Conservation (phyloP, 2,329 filamentous ascomycete genomes). For the Neonectria magnoliae region DNA sequence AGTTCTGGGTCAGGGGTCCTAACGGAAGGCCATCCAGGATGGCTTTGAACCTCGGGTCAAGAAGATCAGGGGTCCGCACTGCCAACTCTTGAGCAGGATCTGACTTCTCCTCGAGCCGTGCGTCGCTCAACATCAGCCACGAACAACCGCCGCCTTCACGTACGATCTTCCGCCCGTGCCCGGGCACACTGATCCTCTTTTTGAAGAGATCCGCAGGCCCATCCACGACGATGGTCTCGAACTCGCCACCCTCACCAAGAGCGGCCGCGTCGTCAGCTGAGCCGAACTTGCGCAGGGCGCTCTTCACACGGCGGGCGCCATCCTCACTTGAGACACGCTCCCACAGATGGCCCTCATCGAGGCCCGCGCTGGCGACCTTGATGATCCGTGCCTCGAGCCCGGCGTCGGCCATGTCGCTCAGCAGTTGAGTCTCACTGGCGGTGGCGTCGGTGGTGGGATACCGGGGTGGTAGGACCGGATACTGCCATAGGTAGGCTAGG, state of each 20-base stretch:
- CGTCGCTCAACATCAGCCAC: constrained; percentile 72
- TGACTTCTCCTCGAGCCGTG: constrained; percentile 60
- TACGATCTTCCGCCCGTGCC: constrained; percentile 62
- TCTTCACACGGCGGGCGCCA: constrained; percentile 59
- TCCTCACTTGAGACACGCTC: constrained; percentile 73
- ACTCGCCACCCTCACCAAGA: constrained; percentile 93
- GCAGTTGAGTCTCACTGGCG: constrained; percentile 64
- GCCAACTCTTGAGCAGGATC: constrained; percentile 27
- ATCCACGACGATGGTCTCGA: constrained; percentile 89
- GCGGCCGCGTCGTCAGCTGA: constrained; percentile 71
- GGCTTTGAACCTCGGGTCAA: constrained; percentile 70
- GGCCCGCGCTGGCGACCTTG: constrained; percentile 91
- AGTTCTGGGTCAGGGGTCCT: constrained; percentile 17
- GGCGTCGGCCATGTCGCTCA: constrained; percentile 82
- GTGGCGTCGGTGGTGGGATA: constrained; percentile 47
- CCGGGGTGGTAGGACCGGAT: constrained; percentile 73
- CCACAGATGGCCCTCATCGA: constrained; percentile 86
- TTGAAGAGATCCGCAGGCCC: constrained; percentile 80
- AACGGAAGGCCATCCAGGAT: constrained; percentile 49
- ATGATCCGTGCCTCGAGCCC: constrained; percentile 90
- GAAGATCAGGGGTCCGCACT: constrained; percentile 69
- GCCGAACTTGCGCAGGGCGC: constrained; percentile 74
- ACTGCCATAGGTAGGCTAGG: constrained; percentile 93
- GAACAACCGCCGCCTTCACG: constrained; percentile 79
- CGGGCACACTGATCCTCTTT: constrained; percentile 71